Evolutionary conservation across 768 basidiomycete genomes (phyloP).

Genomic region (Termitomyces sp.): DNA sequence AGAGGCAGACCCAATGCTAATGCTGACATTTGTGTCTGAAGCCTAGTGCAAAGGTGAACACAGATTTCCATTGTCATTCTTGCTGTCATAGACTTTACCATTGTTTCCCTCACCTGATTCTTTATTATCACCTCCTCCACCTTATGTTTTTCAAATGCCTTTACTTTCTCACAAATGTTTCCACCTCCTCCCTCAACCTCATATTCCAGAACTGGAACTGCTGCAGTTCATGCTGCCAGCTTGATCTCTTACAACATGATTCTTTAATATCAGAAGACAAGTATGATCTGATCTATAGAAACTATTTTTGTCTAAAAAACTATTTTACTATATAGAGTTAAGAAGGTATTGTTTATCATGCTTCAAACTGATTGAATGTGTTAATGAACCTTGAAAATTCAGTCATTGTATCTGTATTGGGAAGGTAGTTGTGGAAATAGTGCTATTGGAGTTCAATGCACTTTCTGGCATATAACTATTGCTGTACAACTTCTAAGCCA

Average conservation of each 20-base stretch:
- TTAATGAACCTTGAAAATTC: conserved; percentile 32
- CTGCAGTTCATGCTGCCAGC: conserved; percentile 93
- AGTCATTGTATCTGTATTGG: conserved; percentile 40
- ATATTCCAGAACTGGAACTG: conserved; percentile 74
- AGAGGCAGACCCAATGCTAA: too few species aligned
- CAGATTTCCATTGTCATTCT: not conserved
- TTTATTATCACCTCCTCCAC: not conserved
- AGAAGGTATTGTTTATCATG: not conserved
- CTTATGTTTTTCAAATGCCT: not conserved
- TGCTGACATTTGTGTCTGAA: accelerated
- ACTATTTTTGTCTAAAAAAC: conserved; percentile 29
- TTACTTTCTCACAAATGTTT: conserved; percentile 22
- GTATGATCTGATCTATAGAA: not conserved
- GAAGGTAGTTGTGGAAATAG: conserved; percentile 29
- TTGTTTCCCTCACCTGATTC: too few species aligned
- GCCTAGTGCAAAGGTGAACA: not conserved
- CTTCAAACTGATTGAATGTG: not conserved
- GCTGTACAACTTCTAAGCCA: conserved; percentile 31
- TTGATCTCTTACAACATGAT: conserved; percentile 53
- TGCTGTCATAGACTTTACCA: too few species aligned
- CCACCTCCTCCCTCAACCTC: conserved; percentile 55
- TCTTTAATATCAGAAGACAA: not conserved
- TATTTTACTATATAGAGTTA: conserved; percentile 28
- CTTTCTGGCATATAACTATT: conserved; percentile 29
- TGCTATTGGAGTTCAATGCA: conserved; percentile 23